Evolutionary conservation across 2,329 filamentous ascomycete species (phyloP).

Genomic region (Talaromyces islandicus): DNA sequence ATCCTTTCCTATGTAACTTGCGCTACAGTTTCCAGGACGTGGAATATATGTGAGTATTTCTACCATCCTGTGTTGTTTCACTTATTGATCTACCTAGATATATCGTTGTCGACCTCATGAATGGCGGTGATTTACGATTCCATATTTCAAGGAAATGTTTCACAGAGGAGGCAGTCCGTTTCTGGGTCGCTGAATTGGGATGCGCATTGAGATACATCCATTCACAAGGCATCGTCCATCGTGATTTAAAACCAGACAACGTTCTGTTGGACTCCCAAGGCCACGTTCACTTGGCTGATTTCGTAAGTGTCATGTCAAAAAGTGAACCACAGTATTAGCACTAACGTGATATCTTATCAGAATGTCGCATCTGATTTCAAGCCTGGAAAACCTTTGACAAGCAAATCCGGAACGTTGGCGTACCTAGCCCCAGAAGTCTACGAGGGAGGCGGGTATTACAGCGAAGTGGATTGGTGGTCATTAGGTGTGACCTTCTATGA

Average conservation of each 20-base stretch:
- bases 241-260: conserved; percentile 89
- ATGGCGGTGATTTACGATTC: conserved; percentile 89
- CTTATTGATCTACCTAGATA: conserved; percentile 50
- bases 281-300: conserved; percentile 95
- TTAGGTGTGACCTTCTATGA: conserved; percentile 97
- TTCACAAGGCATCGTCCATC: conserved; percentile 78
- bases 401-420: conserved; percentile 92
- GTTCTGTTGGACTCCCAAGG: conserved; percentile 81
- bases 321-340: not conserved
- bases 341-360: conserved; percentile 40
- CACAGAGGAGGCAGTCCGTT: conserved; percentile 91
- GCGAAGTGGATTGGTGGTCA: conserved; percentile 97
- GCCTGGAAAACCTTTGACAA: conserved; percentile 75
- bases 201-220: conserved; percentile 88
- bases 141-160: conserved; percentile 98
- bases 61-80: not conserved
- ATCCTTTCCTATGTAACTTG: conserved; percentile 96
- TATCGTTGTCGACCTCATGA: conserved; percentile 97
- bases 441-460: conserved; percentile 78
- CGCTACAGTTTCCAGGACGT: conserved; percentile 99
- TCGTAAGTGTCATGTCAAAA: conserved; percentile 55
- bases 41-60: conserved; percentile 76
- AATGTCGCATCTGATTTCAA: conserved; percentile 95
- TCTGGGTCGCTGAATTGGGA: conserved; percentile 93
- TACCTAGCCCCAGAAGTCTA: conserved; percentile 97